These are phyloP conservation scores for Pichia manshurica DNA, from an alignment of 805 yeast species.

Conservation along the genomic window DNA sequence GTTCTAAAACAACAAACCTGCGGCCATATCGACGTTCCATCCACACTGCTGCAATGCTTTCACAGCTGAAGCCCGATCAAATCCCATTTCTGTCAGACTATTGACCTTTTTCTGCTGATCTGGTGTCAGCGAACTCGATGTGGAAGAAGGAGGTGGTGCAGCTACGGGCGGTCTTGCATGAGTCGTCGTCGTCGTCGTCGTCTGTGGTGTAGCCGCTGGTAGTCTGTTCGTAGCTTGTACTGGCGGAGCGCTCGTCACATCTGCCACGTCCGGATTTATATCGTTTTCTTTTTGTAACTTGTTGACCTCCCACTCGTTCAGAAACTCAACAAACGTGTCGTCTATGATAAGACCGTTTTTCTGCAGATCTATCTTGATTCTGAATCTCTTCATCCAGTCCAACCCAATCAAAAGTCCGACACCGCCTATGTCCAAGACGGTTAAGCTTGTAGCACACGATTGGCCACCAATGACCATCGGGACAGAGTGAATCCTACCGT, in stretches of 20 bases:
- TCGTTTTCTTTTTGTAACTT: conserved; percentile 17
- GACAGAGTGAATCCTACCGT: conserved; percentile 84
- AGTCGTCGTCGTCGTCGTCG: not conserved
- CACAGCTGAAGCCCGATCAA: conserved; percentile 56
- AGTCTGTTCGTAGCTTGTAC: no score
- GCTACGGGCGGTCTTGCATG: conserved; percentile 12
- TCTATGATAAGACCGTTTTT: conserved; percentile 62
- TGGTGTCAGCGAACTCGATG: conserved; percentile 15
- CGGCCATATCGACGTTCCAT: conserved; percentile 85
- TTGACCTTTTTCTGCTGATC: conserved; percentile 26
- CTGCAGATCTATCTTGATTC: conserved; percentile 71
- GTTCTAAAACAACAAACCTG: conserved; percentile 55
- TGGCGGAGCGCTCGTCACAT: not conserved
- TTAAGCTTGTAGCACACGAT: conserved; percentile 61
- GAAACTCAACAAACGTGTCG: conserved; percentile 13
- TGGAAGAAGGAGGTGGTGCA: conserved; percentile 9
- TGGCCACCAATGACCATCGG: conserved; percentile 71
- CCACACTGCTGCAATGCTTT: conserved; percentile 58
- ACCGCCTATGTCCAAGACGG: conserved; percentile 57
- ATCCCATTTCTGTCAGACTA: conserved; percentile 64
- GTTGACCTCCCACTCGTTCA: conserved; percentile 19
- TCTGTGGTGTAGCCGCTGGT: no score
- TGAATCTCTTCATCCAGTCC: conserved; percentile 87
- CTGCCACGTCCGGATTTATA: conserved; percentile 13
- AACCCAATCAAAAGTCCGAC: conserved; percentile 80